Evolutionary conservation across 805 yeast genomes (phyloP), one percentile per base, ranked within the genome.

Genomic region (Yamadazyma insecticola): DNA sequence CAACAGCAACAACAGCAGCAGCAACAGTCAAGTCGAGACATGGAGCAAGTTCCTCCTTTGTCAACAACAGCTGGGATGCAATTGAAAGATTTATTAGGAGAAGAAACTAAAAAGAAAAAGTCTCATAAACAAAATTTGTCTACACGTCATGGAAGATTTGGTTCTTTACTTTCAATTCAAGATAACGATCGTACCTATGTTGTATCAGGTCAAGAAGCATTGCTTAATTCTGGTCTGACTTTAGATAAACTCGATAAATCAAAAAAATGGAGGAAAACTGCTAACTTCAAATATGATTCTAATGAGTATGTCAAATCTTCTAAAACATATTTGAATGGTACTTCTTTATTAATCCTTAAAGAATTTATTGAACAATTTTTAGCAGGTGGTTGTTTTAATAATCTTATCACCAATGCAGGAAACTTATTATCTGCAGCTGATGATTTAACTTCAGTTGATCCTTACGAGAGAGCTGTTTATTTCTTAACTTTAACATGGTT

Each of bases 131-230:
- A 70, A 52, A 57, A 66, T 31, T 63, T 78, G 1, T 72, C 84
- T 1, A 69, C 86, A 1, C 70, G 98, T 28, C 98, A 90, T 51
- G 89, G 92, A 2, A 70, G 95, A 31, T 90, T 90, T 61, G 98
- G 98, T 1, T 79, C 97, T 0, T 61, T 89, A 40, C 55, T 88
- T 8, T 79, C 95, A 2, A 66, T 90, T 18, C 77, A 80, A 37
- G 74, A 81, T 13, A 68, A 71, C 15, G 78, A 78, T 32, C 48
- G 37, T 15, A 55, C 83, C 13, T 74, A 85, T 5, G 71, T 87
- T 1, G 71, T 92, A 3, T 63, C 70, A 3, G 92, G 95, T 2
- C 89, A 84, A 43, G 72, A 74, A 17, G 86, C 79, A 3, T 46
- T 82, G 3, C 44, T 64, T 8, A 63, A 69, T 26, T 67, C 69